These are phyloP conservation scores for Pleurotus tuoliensis DNA, from an alignment of 768 basidiomycete species.

Conservation along the genomic window DNA sequence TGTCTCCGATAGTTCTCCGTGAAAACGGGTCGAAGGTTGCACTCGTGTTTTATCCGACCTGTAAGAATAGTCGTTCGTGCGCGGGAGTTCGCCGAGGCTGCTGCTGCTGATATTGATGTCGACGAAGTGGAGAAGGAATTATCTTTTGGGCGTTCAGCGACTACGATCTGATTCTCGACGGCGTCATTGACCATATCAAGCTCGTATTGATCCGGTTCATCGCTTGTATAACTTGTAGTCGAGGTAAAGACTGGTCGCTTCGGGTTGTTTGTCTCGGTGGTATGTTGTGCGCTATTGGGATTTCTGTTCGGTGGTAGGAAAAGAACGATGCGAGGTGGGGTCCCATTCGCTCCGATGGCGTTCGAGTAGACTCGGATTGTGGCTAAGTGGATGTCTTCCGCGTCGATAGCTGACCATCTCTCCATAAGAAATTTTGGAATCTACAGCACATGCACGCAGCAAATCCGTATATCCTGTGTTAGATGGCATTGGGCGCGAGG, in stretches of 20 bases:
- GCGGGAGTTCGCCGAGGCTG: slow-evolving; percentile 44
- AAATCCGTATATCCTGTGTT: not conserved
- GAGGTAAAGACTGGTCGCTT: slow-evolving; percentile 36
- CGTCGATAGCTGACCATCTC: slow-evolving; percentile 73
- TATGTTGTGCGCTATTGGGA: slow-evolving; percentile 19
- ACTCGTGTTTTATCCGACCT: slow-evolving; percentile 79
- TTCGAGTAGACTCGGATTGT: slow-evolving; percentile 76
- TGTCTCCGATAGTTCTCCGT: slow-evolving; percentile 65
- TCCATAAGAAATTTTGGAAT: slow-evolving; percentile 86
- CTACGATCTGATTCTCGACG: slow-evolving; percentile 82
- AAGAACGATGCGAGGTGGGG: slow-evolving; percentile 59
- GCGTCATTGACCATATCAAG: slow-evolving; percentile 83
- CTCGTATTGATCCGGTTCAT: slow-evolving; percentile 72
- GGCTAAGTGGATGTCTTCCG: slow-evolving; percentile 77
- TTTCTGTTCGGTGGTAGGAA: slow-evolving; percentile 61
- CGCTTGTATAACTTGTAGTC: slow-evolving; percentile 25
- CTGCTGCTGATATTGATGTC: slow-evolving; percentile 33
- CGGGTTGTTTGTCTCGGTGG: slow-evolving; percentile 15
- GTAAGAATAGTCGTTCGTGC: slow-evolving; percentile 77
- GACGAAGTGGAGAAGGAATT: slow-evolving; percentile 31
- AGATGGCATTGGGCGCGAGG: slow-evolving; percentile 14
- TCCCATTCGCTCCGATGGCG: slow-evolving; percentile 36
- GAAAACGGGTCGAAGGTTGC: slow-evolving; percentile 66
- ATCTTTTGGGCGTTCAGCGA: slow-evolving; percentile 80
- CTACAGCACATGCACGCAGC: slow-evolving; percentile 29